Evolutionary conservation across 257 asterid species (phyloP).

Genomic region (Knoxia roxburghii): DNA sequence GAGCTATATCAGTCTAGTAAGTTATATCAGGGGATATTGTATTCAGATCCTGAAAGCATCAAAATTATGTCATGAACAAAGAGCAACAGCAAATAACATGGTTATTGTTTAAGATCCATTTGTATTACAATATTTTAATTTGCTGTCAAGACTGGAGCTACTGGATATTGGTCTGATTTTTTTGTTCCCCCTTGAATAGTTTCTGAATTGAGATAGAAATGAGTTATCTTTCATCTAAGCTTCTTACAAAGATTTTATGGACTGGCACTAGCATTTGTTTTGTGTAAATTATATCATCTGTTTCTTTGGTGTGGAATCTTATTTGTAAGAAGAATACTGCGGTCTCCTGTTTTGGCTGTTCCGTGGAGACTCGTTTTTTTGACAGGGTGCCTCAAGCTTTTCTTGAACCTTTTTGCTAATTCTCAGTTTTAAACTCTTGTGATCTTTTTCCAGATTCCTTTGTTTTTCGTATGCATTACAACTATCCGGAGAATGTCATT

Average conservation of each 20-base stretch:
- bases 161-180: background rate
- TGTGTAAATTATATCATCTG: background rate
- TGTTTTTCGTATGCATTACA: slow-evolving; percentile 65
- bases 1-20: background rate
- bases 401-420: background rate
- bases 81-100: background rate
- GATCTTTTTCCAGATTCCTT: slow-evolving; percentile 58
- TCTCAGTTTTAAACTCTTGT: slow-evolving; percentile 11
- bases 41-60: background rate
- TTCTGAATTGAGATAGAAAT: background rate
- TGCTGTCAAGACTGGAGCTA: background rate
- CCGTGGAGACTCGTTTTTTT: background rate
- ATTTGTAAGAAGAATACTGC: background rate
- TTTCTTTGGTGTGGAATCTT: background rate
- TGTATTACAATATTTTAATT: background rate
- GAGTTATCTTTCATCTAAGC: background rate
- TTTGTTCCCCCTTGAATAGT: background rate
- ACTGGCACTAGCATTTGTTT: background rate
- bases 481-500: slow-evolving; percentile 82
- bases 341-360: background rate
- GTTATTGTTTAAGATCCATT: background rate
- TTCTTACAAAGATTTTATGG: background rate
- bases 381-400: background rate
- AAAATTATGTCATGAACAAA: background rate
- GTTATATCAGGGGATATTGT: background rate